Evolutionary conservation across 345 rosid species (phyloP), one percentile per base, ranked within the genome.

Genomic region (Citrus medica): DNA sequence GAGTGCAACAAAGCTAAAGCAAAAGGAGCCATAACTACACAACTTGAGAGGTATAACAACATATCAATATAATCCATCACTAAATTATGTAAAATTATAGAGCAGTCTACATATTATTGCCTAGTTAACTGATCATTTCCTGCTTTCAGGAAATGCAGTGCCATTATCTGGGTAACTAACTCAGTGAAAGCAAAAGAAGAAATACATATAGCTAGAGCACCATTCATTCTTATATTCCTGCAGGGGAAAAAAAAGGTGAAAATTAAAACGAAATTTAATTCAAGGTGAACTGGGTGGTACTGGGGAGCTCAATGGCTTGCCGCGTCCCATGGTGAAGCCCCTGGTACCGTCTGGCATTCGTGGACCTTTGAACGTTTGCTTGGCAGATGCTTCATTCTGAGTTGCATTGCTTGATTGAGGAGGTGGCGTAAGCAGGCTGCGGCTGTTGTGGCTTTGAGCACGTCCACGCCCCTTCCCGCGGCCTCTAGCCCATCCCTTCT

Each of bases 261-360:
- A 13, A 46, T 46, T 12, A 46, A 12, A 10, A 46, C 1, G 51
- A 46, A 46, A 16, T 53, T 53, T 53, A 53, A 35, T 70, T 70
- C 32, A 69, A 59, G 80, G 69, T 64, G 77, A 51, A 53, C 10
- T 55, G 16, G n/a, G 72, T 17, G 40, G 58, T 63, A 58, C 32
- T 9, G 77, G 42, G 7, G 80, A 32, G 72, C 66, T 63, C 27
- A 78, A 64, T 8, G 92, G 87, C 85, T 91, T 96, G 89, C 99
- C 99, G 69, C 99, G 87, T 12, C 99, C 99, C 91, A 90, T 85
- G 35, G 91, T 82, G 85, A 96, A 93, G 25, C 97, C 97, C 80
- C 89, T 82, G 10, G 97, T 91, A 72, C 97, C 97, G 62, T 91
- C 97, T 35, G 95, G 97, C 94, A 92, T 96, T 82, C 95, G 91